Percentiles rank a stretch among this genome's conserved stretches.
phyloP scores from a whole-genome alignment of 2,329 filamentous ascomycete genomes.

The Phialophora tarda region DNA sequence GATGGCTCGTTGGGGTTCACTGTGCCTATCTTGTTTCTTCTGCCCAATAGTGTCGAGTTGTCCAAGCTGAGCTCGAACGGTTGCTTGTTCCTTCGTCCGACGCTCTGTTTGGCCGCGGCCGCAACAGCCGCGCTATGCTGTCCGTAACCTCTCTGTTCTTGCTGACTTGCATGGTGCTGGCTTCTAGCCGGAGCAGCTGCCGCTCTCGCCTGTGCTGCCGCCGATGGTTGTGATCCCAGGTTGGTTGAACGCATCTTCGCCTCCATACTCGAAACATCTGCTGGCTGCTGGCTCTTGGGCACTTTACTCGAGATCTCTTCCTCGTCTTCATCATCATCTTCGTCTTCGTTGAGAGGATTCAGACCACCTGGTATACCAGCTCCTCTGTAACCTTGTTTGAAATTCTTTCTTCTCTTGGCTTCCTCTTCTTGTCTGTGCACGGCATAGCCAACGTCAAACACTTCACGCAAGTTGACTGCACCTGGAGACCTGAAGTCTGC shows the following conservation, averaged over 20 bases:
- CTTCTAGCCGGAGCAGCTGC: slow-evolving; percentile 44
- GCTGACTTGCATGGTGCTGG: slow-evolving; percentile 49
- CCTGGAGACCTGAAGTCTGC: slow-evolving; percentile 95
- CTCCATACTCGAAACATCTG: slow-evolving; percentile 75
- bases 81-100: slow-evolving; percentile 74
- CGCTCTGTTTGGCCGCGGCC: slow-evolving; percentile 80
- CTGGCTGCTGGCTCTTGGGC: slow-evolving; percentile 65
- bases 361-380: slow-evolving; percentile 63
- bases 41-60: slow-evolving; percentile 84
- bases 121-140: slow-evolving; percentile 86
- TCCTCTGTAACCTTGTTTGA: slow-evolving; percentile 71
- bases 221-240: slow-evolving; percentile 63
- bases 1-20: slow-evolving; percentile 24
- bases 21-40: slow-evolving; percentile 52
- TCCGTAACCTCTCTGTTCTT: slow-evolving; percentile 73
- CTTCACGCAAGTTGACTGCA: slow-evolving; percentile 91
- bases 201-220: slow-evolving; percentile 67
- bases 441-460: slow-evolving; percentile 97
- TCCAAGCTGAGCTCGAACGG: slow-evolving; percentile 92
- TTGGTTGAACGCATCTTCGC: slow-evolving; percentile 85
- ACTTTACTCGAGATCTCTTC: slow-evolving; percentile 62
- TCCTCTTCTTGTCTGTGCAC: slow-evolving; percentile 97
- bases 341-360: slow-evolving; percentile 68
- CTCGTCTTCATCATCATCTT: slow-evolving; percentile 66
- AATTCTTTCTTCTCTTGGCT: slow-evolving; percentile 85